These are phyloP conservation scores for Xeromyces bisporus DNA, from an alignment of 495 filamentous ascomycete species.

Conservation along the genomic window DNA sequence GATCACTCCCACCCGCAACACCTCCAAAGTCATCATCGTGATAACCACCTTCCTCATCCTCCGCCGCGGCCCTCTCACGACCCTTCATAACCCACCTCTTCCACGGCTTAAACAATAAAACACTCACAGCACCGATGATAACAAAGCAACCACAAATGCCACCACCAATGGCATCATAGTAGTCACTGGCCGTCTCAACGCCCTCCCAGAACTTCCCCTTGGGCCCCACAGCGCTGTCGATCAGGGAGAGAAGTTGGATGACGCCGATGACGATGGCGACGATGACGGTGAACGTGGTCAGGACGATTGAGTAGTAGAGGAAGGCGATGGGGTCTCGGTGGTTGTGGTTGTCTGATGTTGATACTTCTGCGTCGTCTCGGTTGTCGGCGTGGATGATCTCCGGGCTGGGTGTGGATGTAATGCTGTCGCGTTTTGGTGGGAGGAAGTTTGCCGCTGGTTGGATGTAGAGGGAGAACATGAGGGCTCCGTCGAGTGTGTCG, in stretches of 20 bases:
- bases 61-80: slow-evolving; percentile 15
- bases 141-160: slow-evolving; percentile 72
- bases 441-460: slow-evolving; percentile 35
- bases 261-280: slow-evolving; percentile 75
- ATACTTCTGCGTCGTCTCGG: slow-evolving; percentile 9
- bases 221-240: slow-evolving; percentile 56
- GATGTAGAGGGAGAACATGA: slow-evolving; percentile 91
- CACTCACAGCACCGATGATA: slow-evolving; percentile 52
- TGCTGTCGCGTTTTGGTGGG: slow-evolving; percentile 12
- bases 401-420: slow-evolving; percentile 3
- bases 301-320: slow-evolving; percentile 82
- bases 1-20: not conserved
- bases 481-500: slow-evolving; percentile 78
- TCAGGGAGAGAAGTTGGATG: slow-evolving; percentile 65
- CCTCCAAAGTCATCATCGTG: slow-evolving; percentile 4
- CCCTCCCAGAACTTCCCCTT: slow-evolving; percentile 76
- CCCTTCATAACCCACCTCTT: slow-evolving; percentile 38
- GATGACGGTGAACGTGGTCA: slow-evolving; percentile 73
- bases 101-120: slow-evolving; percentile 65
- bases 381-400: too few relatives aligned
- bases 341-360: slow-evolving; percentile 11
- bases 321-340: slow-evolving; percentile 65
- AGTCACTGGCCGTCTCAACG: slow-evolving; percentile 53
- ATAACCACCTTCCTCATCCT: slow-evolving; percentile 10
- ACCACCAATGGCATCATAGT: slow-evolving; percentile 78